Evolutionary conservation across 208 protist genomes (phyloP), one percentile per base, ranked within the genome.

Genomic region (Strigomonas culicis): DNA sequence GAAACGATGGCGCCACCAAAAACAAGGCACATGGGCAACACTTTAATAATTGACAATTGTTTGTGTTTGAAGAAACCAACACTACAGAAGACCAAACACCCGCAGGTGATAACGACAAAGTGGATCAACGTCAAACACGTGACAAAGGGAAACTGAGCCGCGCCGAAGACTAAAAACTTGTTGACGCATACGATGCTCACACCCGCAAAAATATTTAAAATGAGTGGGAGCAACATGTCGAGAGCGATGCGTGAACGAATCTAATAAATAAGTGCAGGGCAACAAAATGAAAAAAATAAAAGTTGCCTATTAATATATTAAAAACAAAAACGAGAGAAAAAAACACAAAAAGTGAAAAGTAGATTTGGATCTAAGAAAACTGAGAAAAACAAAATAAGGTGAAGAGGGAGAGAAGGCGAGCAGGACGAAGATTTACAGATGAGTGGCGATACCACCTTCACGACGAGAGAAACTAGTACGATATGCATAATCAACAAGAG

Each of bases 1-100:
- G 92, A 93, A 22, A 91, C 82, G 4, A 96, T 86, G 62, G 87
- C 90, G 24, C 90, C 87, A 57, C 87, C 90, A 66, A 94, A 96
- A 8, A 79, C 87, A 50, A 73, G 71, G 62, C 72, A 77, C 30
- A 96, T 86, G 27, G 84, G 77, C 10, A 93, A 10, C 7, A 94
- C 82, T 17, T 63, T 63, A 1, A 44, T 39, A 21, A 87, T 46
- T 4, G 43, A 39, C 17, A 93, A 72, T 13, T 43, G 31, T 46
- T 88, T 91, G 0, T 66, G 55, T 30, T 63, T 52, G 58, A 88
- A 82, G 0, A 86, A 36, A 49, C 56, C 22, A 0, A 73, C n/a
- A 4, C 36, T 55, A 47, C 70, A 44, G 34, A 87, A 85, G 11
- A 84, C 30, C n/a, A 80, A 0, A 61, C 86, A 93, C 2, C 81